These are phyloP conservation scores for Trichoderma parareesei DNA, from an alignment of 495 filamentous ascomycete species.

Conservation along the genomic window DNA sequence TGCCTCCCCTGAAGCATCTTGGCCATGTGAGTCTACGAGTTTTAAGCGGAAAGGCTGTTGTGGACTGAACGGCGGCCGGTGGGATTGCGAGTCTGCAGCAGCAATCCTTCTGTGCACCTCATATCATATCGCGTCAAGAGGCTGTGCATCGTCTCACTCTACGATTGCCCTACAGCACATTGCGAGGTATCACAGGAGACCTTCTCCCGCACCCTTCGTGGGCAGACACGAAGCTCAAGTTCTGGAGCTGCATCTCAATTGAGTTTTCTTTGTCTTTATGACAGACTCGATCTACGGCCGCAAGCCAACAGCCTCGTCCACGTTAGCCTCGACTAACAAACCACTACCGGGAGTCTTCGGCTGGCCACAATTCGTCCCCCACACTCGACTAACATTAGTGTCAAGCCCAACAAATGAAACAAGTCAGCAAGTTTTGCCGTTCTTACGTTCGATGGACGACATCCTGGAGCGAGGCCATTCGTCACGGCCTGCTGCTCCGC, in stretches of 20 bases:
- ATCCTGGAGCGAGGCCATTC: neutral
- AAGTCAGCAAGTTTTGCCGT: no score
- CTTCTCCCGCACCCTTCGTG: no score
- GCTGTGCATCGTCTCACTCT: no score
- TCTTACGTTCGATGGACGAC: neutral
- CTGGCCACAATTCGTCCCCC: neutral
- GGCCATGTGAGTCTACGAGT: neutral
- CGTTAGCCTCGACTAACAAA: neutral
- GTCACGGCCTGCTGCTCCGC: neutral
- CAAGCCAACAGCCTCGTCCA: neutral
- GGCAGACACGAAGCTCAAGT: no score
- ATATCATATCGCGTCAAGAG: neutral
- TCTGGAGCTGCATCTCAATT: neutral
- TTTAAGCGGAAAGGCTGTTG: neutral
- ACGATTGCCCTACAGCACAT: no score
- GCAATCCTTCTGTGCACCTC: no score
- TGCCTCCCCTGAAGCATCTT: neutral
- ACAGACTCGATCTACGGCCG: neutral
- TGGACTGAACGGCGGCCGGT: neutral
- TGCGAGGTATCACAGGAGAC: no score
- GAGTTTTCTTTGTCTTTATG: neutral
- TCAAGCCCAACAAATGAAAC: neutral
- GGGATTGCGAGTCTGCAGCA: neutral
- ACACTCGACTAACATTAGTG: conserved; percentile 8
- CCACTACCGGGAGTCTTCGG: conserved; percentile 8